These are phyloP conservation scores for Diaporthe australafricana DNA, from an alignment of 2,329 filamentous ascomycete species.

Conservation along the genomic window DNA sequence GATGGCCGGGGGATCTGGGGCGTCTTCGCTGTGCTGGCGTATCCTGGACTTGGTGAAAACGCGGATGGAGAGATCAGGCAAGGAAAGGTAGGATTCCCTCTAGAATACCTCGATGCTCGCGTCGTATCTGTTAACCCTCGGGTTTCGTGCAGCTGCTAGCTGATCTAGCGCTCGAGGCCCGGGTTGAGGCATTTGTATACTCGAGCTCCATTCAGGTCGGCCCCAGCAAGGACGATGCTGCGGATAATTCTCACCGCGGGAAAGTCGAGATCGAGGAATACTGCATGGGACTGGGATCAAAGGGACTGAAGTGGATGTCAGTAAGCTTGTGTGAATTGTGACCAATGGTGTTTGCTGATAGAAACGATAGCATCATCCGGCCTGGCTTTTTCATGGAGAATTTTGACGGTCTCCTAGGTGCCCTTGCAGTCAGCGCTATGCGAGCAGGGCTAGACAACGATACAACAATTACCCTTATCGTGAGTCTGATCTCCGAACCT, in stretches of 20 bases:
- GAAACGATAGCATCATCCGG: background rate
- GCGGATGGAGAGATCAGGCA: background rate
- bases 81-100: background rate
- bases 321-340: no score
- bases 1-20: background rate
- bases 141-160: background rate
- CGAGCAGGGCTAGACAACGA: background rate
- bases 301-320: background rate
- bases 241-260: background rate
- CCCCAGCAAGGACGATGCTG: background rate
- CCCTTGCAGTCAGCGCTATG: background rate
- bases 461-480: background rate
- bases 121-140: background rate
- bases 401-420: background rate
- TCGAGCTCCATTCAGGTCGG: background rate
- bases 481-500: background rate
- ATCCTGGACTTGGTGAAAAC: conserved; percentile 7
- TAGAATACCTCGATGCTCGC: no score
- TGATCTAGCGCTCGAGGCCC: background rate
- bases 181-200: background rate
- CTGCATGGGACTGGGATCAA: background rate
- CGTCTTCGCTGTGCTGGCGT: conserved; percentile 3
- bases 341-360: background rate
- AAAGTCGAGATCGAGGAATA: background rate
- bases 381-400: conserved; percentile 20